Base-by-base conservation (phyloP, 306 rosid species). In the Luffa aegyptiaca region DNA sequence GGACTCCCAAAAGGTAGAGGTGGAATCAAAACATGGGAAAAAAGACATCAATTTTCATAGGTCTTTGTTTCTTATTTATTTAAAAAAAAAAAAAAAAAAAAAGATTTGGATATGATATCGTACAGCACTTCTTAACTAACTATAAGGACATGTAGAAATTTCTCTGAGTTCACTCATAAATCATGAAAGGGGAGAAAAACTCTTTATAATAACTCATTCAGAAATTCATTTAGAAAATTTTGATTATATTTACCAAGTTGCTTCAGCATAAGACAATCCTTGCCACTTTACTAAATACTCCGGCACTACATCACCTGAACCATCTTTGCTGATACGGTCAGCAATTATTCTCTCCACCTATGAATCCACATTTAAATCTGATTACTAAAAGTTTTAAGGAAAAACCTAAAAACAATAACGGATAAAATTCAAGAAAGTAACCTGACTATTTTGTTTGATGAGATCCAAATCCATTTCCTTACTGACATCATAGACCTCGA, bases 401-500 rank as follows among this genome's bases (percentile, higher is more conserved):
- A 76, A 73, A 76, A 31, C 8, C 21, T 69, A 81, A 63, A 26
- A 72, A 21, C 8, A 41, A 56, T 21, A 77, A 12, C 14, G 41
- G 80, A 72, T 37, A 46, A 63, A 78, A 71, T 45, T 80, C 48
- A 81, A 31, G 80, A 85, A 81, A 55, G 72, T 80, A 82, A 95
- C 99, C 99, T 91, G 99, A 86, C 99, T 93, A 73, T 93, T 93
- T 87, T 93, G 99, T 87, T 92, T 93, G 86, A 96, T 93, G 86
- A 96, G 97, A 87, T 96, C 99, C 74, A 96, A 90, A 86, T 96
- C 99, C 99, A 96, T 96, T 87, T 96, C 99, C 88, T 90, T 96
- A 85, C 99, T 93, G 82, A 96, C 99, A 82, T 96, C 99, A 84
- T 96, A 87, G 81, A 96, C 98, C 86, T 96, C 99, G 82, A 96